Evolutionary conservation across 768 basidiomycete genomes (phyloP).

Genomic region (Phylloporus sp.): DNA sequence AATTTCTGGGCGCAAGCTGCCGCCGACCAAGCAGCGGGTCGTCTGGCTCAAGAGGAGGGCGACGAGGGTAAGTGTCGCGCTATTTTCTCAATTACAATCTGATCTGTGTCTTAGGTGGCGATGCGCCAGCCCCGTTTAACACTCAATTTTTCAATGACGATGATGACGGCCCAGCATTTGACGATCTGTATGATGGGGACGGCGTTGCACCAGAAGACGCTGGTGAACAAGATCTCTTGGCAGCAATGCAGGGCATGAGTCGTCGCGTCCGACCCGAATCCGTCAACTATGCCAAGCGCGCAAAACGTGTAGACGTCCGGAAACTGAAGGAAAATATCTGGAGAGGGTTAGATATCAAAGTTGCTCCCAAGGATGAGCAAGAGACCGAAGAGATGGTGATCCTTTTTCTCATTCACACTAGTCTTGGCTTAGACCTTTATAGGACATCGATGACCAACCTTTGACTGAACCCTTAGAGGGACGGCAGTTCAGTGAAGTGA

Average conservation of each 20-base stretch:
- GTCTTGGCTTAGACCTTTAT: neutral
- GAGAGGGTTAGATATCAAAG: slow-evolving; percentile 82
- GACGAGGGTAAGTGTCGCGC: slow-evolving; percentile 55
- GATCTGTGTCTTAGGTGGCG: slow-evolving; percentile 34
- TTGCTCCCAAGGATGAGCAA: slow-evolving; percentile 36
- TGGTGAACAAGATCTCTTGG: slow-evolving; percentile 85
- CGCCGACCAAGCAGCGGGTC: slow-evolving; percentile 70
- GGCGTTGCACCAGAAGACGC: slow-evolving; percentile 48
- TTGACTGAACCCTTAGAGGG: slow-evolving; percentile 64
- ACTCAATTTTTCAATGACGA: slow-evolving; percentile 98
- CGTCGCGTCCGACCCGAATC: slow-evolving; percentile 81
- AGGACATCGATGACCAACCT: slow-evolving; percentile 53
- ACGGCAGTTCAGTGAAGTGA: slow-evolving; percentile 75
- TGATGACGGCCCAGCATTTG: slow-evolving; percentile 73
- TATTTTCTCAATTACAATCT: neutral
- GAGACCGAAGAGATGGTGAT: slow-evolving; percentile 55
- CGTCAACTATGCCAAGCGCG: slow-evolving; percentile 92
- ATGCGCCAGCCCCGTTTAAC: slow-evolving; percentile 71
- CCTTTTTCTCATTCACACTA: neutral
- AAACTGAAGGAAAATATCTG: slow-evolving; percentile 98
- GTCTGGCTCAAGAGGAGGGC: slow-evolving; percentile 46
- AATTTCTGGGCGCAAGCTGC: slow-evolving; percentile 97
- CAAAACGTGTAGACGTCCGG: slow-evolving; percentile 94
- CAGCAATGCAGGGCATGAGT: slow-evolving; percentile 70
- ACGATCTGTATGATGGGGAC: slow-evolving; percentile 47